Evolutionary conservation across 2,329 filamentous ascomycete species (phyloP).

Genomic region (Aspergillus quadricinctus): DNA sequence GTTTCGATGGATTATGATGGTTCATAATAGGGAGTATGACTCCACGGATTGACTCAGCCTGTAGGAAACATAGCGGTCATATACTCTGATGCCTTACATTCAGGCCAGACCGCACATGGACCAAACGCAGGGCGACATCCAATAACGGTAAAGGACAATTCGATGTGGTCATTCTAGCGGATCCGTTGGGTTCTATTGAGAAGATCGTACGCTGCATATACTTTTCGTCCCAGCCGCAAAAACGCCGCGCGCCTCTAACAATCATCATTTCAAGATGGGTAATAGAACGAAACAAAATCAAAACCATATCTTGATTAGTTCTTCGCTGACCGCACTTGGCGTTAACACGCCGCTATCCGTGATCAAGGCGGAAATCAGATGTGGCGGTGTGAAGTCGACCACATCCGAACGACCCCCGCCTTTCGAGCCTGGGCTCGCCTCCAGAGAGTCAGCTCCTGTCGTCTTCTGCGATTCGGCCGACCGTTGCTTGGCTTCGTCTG

Average conservation of each 20-base stretch:
- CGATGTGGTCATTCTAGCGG: neutral
- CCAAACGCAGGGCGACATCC: neutral
- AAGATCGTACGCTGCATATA: slow-evolving; percentile 1
- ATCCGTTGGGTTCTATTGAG: slow-evolving; percentile 1
- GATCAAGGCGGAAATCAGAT: slow-evolving; percentile 60
- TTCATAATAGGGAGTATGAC: neutral
- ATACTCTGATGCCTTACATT: neutral
- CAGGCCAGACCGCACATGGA: neutral
- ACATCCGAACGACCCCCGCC: slow-evolving; percentile 30
- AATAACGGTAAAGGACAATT: neutral
- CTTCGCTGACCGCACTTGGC: slow-evolving; percentile 62
- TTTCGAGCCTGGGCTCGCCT: slow-evolving; percentile 12
- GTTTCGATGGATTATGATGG: neutral
- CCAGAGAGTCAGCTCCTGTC: slow-evolving; percentile 4
- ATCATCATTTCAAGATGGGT: slow-evolving; percentile 12
- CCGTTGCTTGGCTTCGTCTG: slow-evolving; percentile 44
- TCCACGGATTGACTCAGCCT: too few species aligned
- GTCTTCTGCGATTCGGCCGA: slow-evolving; percentile 16
- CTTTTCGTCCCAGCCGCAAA: slow-evolving; percentile 3
- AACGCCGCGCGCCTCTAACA: slow-evolving; percentile 13
- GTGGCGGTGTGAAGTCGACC: slow-evolving; percentile 53
- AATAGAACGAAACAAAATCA: slow-evolving; percentile 9
- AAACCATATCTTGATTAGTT: slow-evolving; percentile 61
- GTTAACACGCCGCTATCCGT: slow-evolving; percentile 62
- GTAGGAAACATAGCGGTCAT: neutral